Percentiles rank a stretch among this genome's conserved stretches.
These are phyloP conservation scores for Eudorina sp. DNA, from an alignment of 139 green algal genomes.

Conservation along the genomic window DNA sequence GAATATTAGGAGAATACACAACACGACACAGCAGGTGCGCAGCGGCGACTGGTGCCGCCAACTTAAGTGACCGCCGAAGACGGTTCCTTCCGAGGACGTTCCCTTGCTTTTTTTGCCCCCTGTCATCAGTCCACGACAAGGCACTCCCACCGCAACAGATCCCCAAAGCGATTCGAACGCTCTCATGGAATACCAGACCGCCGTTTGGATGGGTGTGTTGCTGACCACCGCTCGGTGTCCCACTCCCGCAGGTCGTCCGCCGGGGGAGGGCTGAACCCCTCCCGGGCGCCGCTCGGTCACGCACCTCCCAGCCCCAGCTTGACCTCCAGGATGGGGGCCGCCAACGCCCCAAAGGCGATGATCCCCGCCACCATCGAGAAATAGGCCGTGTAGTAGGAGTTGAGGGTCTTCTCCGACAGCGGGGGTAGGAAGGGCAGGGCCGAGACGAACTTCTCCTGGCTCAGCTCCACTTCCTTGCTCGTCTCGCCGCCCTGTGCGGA, in stretches of 20 bases:
- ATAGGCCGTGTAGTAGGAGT: conserved; percentile 91
- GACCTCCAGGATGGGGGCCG: conserved; percentile 94
- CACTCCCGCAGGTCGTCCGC: not conserved
- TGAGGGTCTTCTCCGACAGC: conserved; percentile 87
- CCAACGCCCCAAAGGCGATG: conserved; percentile 94
- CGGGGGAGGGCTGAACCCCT: not conserved
- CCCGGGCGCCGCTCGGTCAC: not conserved
- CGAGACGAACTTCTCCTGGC: conserved; percentile 77
- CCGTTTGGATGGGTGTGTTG: too few species aligned
- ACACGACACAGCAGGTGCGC: too few species aligned
- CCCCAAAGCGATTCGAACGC: too few species aligned
- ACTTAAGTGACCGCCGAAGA: too few species aligned
- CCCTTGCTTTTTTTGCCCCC: too few species aligned
- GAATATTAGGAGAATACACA: too few species aligned
- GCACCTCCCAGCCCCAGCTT: conserved; percentile 92
- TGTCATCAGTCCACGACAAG: too few species aligned
- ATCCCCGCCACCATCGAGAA: conserved; percentile 75
- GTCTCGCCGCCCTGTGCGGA: conserved; percentile 23
- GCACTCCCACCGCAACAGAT: too few species aligned
- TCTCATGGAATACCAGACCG: too few species aligned
- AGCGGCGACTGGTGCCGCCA: too few species aligned
- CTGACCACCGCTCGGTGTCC: too few species aligned
- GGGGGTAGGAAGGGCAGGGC: conserved; percentile 93
- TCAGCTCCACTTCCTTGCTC: conserved; percentile 66
- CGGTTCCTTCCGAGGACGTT: too few species aligned